Percentiles rank a stretch among this genome's conserved stretches.
Conservation (phyloP, 2,329 filamentous ascomycete genomes). For the Endocalyx cinctus region DNA sequence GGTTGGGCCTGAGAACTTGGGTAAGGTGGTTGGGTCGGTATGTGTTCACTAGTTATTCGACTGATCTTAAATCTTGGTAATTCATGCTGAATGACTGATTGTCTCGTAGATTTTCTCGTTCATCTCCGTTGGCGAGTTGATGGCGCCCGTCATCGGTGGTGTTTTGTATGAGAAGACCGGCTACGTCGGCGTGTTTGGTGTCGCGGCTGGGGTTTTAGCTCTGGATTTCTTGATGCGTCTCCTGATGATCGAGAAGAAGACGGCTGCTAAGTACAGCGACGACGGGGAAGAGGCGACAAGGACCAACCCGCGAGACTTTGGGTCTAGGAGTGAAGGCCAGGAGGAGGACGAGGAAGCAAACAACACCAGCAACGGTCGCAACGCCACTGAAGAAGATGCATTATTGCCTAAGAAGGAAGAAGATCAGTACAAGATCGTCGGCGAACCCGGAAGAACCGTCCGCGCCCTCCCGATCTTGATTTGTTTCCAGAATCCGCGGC, state of each 20-base stretch:
- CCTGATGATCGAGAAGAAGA: conserved; percentile 59
- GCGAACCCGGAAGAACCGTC: conserved; percentile 33
- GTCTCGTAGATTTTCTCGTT: conserved; percentile 50
- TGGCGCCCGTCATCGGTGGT: conserved; percentile 56
- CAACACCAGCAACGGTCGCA: conserved; percentile 15
- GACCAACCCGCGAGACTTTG: conserved; percentile 10
- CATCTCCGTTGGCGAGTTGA: conserved; percentile 51
- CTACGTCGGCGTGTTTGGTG: conserved; percentile 53
- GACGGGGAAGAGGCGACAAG: conserved; percentile 15
- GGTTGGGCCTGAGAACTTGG: conserved; percentile 49
- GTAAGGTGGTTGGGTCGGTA: conserved; percentile 56
- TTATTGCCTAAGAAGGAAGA: conserved; percentile 33
- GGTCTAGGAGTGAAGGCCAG: conserved; percentile 7
- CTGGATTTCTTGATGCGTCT: conserved; percentile 58
- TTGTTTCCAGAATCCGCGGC: conserved; percentile 33
- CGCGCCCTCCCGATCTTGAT: conserved; percentile 43
- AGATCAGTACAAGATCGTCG: conserved; percentile 36
- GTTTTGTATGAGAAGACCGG: conserved; percentile 55
- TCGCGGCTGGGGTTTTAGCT: conserved; percentile 48
- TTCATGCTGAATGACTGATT: too few species aligned
- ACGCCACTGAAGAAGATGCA: conserved; percentile 31
- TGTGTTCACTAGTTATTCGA: conserved; percentile 11
- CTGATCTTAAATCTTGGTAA: background rate
- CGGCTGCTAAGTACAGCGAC: conserved; percentile 40
- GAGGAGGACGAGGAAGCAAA: conserved; percentile 8